These are phyloP conservation scores for Austropuccinia psidii DNA, from an alignment of 1,284 basidiomycete species.

Conservation along the genomic window DNA sequence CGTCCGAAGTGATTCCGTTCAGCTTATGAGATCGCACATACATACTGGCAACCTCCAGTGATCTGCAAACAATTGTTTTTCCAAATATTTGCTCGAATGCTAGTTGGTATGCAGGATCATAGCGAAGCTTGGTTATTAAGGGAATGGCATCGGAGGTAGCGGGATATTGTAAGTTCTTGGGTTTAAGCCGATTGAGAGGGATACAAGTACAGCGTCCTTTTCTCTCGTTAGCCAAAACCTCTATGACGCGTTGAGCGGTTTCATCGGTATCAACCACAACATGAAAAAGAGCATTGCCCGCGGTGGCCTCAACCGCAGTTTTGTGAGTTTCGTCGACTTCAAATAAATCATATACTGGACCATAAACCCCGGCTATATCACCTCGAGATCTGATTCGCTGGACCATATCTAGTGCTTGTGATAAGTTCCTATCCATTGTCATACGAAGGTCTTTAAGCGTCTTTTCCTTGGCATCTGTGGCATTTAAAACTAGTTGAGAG, in stretches of 20 bases:
- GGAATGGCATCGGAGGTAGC: conserved; percentile 78
- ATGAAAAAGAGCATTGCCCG: conserved; percentile 83
- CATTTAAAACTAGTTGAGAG: conserved; percentile 65
- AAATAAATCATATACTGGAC: conserved; percentile 88
- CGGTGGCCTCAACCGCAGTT: conserved; percentile 85
- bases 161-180: conserved; percentile 59
- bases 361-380: conserved; percentile 69
- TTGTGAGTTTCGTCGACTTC: conserved; percentile 89
- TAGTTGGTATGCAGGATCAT: conserved; percentile 62
- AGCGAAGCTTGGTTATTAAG: conserved; percentile 64
- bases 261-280: conserved; percentile 94
- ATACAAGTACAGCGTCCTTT: conserved; percentile 95
- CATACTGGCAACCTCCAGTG: conserved; percentile 81
- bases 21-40: conserved; percentile 91
- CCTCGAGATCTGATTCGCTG: conserved; percentile 69
- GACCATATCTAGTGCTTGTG: conserved; percentile 72
- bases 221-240: conserved; percentile 84
- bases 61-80: conserved; percentile 88
- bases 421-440: conserved; percentile 98
- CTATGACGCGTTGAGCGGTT: conserved; percentile 77
- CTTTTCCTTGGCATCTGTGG: conserved; percentile 67
- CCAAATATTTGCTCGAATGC: conserved; percentile 99
- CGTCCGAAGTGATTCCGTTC: conserved; percentile 94
- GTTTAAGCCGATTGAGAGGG: conserved; percentile 92
- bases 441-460: conserved; percentile 71